phyloP scores from a whole-genome alignment of 148 eudicot species.

The Vaccinium vitisidaea region DNA sequence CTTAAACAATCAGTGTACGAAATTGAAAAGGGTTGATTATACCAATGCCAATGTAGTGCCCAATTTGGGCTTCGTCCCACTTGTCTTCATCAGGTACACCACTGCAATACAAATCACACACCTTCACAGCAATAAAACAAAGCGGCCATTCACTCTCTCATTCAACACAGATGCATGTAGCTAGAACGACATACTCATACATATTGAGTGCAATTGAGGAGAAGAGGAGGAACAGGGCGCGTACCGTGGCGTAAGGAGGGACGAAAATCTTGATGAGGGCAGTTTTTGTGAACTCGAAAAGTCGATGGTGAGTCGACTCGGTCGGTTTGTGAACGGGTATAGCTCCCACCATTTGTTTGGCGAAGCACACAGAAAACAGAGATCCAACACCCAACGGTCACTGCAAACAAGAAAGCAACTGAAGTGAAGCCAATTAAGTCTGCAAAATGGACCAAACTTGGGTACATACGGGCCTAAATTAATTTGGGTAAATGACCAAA shows the following conservation, averaged over 20 bases:
- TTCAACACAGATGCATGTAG: background rate
- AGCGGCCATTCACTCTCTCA: background rate
- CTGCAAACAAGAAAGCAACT: background rate
- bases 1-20: background rate
- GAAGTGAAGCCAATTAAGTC: too few species aligned
- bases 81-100: conserved; percentile 66
- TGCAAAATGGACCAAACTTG: too few species aligned
- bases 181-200: background rate
- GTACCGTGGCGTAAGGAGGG: conserved; percentile 77
- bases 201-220: background rate
- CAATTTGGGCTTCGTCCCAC: conserved; percentile 82
- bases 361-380: background rate
- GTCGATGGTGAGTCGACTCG: conserved; percentile 51
- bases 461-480: too few species aligned
- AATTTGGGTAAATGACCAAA: too few species aligned
- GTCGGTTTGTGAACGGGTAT: conserved; percentile 26
- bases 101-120: conserved; percentile 81
- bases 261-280: conserved; percentile 82
- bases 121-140: conserved; percentile 28
- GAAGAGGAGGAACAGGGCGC: conserved; percentile 4
- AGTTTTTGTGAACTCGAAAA: conserved; percentile 79
- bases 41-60: conserved; percentile 91
- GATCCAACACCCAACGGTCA: background rate
- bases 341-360: conserved; percentile 16
- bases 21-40: background rate